Conservation (phyloP, 164 flowering plant species). For the Buxus sempervirens region DNA sequence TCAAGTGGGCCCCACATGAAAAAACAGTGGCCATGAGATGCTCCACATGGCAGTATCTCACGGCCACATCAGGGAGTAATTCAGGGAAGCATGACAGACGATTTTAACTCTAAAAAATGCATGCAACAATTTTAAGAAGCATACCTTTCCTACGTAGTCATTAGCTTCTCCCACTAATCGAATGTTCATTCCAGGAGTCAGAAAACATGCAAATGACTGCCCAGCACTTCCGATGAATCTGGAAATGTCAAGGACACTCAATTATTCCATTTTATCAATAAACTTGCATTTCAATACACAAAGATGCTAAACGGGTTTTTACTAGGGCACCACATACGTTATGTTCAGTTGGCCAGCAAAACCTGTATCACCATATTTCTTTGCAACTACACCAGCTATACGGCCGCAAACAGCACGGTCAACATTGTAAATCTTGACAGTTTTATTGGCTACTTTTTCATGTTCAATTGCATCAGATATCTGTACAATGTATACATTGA, state of each 20-base stretch:
- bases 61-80: too few species aligned
- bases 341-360: constrained; percentile 96
- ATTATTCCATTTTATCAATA: background rate
- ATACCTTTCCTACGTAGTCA: constrained; percentile 97
- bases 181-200: constrained; percentile 95
- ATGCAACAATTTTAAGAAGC: constrained; percentile 3
- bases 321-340: constrained; percentile 48
- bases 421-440: constrained; percentile 72
- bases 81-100: too few species aligned
- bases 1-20: too few species aligned
- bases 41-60: too few species aligned
- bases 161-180: constrained; percentile 95
- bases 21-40: too few species aligned
- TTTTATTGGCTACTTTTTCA: constrained; percentile 70
- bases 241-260: constrained; percentile 12
- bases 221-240: constrained; percentile 97
- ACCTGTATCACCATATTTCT: constrained; percentile 97
- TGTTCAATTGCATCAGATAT: constrained; percentile 80
- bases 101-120: background rate
- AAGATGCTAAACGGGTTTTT: background rate
- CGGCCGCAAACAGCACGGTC: constrained; percentile 99
- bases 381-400: constrained; percentile 84
- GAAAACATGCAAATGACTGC: constrained; percentile 92
- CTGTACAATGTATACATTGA: constrained; percentile 39
- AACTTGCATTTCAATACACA: background rate